A percentile compares a stretch with the other conserved stretches of the same genome.
Conservation (phyloP, 208 protist genomes). For the Leishmania martiniquensis region DNA sequence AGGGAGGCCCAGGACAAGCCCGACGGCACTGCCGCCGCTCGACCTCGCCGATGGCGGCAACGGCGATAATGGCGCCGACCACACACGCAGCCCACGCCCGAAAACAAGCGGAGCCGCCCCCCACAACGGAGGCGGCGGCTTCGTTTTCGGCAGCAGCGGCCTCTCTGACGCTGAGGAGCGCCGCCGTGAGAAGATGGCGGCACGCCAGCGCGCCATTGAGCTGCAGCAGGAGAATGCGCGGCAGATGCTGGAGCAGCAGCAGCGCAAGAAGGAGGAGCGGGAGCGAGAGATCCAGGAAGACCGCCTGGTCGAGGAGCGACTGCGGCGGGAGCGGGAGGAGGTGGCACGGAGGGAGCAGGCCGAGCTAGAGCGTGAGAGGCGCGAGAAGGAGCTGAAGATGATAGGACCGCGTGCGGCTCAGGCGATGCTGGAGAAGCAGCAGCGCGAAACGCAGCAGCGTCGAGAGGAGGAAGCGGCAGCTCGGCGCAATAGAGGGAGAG, state of each 20-base stretch:
- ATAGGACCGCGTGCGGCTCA: slow-evolving; percentile 29
- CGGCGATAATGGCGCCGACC: neutral
- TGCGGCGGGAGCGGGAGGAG: slow-evolving; percentile 52
- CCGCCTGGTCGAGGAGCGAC: slow-evolving; percentile 45
- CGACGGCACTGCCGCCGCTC: slow-evolving; percentile 16
- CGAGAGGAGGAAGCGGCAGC: slow-evolving; percentile 33
- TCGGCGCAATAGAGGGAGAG: slow-evolving; percentile 21
- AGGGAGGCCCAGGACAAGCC: slow-evolving; percentile 18
- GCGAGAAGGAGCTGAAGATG: slow-evolving; percentile 47
- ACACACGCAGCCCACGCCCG: slow-evolving; percentile 14
- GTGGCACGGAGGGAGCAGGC: slow-evolving; percentile 43
- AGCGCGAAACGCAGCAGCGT: slow-evolving; percentile 28
- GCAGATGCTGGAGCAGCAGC: slow-evolving; percentile 61
- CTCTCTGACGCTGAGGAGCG: slow-evolving; percentile 31
- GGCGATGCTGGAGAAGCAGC: slow-evolving; percentile 30
- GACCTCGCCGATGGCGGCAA: neutral
- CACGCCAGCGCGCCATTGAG: slow-evolving; percentile 55
- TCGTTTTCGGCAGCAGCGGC: slow-evolving; percentile 33
- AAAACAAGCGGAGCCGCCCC: slow-evolving; percentile 9
- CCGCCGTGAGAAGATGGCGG: slow-evolving; percentile 33
- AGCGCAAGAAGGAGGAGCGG: slow-evolving; percentile 44
- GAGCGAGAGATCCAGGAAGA: slow-evolving; percentile 45
- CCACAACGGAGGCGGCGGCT: slow-evolving; percentile 11
- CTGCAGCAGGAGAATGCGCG: slow-evolving; percentile 79
- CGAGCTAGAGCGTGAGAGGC: slow-evolving; percentile 58